A percentile compares a stretch with the other conserved stretches of the same genome.
These are phyloP conservation scores for Wallacemonas rigidus DNA, from an alignment of 208 protist species.

Conservation along the genomic window DNA sequence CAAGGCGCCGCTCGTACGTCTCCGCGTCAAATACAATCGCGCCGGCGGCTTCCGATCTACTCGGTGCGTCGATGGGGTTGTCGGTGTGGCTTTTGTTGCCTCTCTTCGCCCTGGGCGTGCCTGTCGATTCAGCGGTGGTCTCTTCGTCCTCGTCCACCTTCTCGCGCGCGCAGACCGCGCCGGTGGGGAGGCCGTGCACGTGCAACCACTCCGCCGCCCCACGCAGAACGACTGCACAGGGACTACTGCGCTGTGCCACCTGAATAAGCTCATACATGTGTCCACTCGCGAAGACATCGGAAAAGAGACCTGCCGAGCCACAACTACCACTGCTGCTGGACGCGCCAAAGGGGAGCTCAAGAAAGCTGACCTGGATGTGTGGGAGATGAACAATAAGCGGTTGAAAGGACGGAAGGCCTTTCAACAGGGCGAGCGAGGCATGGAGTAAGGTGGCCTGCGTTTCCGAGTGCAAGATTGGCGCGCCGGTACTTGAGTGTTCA, in stretches of 20 bases:
- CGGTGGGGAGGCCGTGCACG: slow-evolving; percentile 21
- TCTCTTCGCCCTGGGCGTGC: too few relatives aligned
- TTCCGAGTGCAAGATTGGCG: neutral
- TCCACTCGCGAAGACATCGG: slow-evolving; percentile 30
- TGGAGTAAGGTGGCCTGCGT: slow-evolving; percentile 14
- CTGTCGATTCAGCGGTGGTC: too few relatives aligned
- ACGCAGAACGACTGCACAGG: slow-evolving; percentile 67
- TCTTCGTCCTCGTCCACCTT: neutral
- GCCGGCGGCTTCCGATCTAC: neutral
- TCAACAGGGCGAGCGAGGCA: neutral
- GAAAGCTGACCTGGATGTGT: slow-evolving; percentile 40
- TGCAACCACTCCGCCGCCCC: slow-evolving; percentile 68
- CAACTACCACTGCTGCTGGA: neutral
- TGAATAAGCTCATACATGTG: slow-evolving; percentile 66
- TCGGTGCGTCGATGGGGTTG: too few relatives aligned
- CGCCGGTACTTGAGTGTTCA: too few relatives aligned
- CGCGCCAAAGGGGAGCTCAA: neutral
- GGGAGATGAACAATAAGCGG: slow-evolving; percentile 37
- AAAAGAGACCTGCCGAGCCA: slow-evolving; percentile 12
- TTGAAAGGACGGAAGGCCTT: slow-evolving; percentile 29
- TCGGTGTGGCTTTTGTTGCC: too few relatives aligned
- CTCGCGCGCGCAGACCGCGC: neutral
- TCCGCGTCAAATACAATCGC: neutral
- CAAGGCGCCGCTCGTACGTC: neutral
- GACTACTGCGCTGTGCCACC: slow-evolving; percentile 49